These are phyloP conservation scores for Dendrobium nobile DNA, from an alignment of 106 monocot species.

Conservation along the genomic window DNA sequence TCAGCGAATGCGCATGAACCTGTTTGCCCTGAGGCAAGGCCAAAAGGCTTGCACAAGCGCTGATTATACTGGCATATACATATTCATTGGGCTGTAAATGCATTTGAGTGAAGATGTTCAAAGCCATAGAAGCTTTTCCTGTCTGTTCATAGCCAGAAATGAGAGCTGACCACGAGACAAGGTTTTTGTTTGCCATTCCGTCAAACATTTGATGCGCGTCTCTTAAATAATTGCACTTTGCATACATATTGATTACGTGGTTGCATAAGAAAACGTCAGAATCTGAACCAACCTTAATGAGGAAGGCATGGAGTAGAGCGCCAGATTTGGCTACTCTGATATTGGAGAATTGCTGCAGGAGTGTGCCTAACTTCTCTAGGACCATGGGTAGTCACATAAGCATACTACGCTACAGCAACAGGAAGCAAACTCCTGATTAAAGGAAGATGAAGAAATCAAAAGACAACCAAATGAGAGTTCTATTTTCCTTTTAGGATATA, in stretches of 20 bases:
- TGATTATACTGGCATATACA: constrained; percentile 45
- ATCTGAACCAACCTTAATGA: constrained; percentile 25
- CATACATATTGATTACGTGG: constrained; percentile 55
- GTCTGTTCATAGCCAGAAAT: constrained; percentile 45
- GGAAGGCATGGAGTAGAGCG: constrained; percentile 24
- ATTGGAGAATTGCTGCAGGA: constrained; percentile 41
- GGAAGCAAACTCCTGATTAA: neutral
- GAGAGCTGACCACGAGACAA: constrained; percentile 50
- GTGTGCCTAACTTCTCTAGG: constrained; percentile 19
- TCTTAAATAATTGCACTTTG: constrained; percentile 33
- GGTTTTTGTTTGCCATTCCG: constrained; percentile 30
- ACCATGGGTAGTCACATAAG: constrained; percentile 13
- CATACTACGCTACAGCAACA: neutral
- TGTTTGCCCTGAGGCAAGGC: constrained; percentile 25
- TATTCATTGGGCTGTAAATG: constrained; percentile 42
- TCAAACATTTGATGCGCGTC: constrained; percentile 37
- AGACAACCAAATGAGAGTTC: neutral
- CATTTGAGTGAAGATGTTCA: constrained; percentile 38
- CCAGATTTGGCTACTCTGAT: constrained; percentile 15
- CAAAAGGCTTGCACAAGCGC: constrained; percentile 32
- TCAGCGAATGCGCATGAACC: constrained; percentile 43
- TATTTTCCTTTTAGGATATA: neutral
- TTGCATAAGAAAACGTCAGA: constrained; percentile 40
- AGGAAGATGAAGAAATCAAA: neutral
- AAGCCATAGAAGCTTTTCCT: constrained; percentile 21